A percentile compares a stretch with the other conserved stretches of the same genome.
Conservation (phyloP, 306 rosid genomes). For the Carpinus viminea region DNA sequence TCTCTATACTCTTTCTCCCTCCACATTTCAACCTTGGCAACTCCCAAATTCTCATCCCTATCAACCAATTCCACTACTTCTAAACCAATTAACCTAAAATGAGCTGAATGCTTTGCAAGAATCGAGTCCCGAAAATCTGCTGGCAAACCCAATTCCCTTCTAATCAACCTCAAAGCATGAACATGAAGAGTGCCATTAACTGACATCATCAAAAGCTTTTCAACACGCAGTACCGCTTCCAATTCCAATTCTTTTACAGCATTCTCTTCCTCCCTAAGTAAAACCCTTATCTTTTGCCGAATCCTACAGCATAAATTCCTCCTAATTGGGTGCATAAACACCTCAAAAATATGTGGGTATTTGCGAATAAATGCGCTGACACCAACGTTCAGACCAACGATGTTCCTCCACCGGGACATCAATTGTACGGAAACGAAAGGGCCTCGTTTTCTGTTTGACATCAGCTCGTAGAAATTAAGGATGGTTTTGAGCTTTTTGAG, state of each 20-base stretch:
- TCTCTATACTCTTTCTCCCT: constrained; percentile 69
- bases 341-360: constrained; percentile 65
- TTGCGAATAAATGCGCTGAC: constrained; percentile 55
- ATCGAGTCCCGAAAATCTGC: constrained; percentile 69
- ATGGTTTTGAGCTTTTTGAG: constrained; percentile 46
- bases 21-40: constrained; percentile 61
- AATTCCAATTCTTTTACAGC: constrained; percentile 43
- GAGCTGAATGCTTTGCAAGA: constrained; percentile 41
- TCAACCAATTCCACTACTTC: constrained; percentile 63
- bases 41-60: constrained; percentile 39
- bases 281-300: constrained; percentile 35
- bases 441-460: constrained; percentile 58
- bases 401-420: constrained; percentile 68
- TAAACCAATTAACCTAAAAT: constrained; percentile 53
- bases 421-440: constrained; percentile 64
- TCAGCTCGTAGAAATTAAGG: constrained; percentile 45
- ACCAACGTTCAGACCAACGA: constrained; percentile 46
- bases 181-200: constrained; percentile 49
- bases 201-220: constrained; percentile 68
- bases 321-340: constrained; percentile 53
- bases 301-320: constrained; percentile 64
- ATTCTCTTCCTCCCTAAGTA: constrained; percentile 46
- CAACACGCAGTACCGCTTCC: constrained; percentile 57
- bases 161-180: constrained; percentile 68
- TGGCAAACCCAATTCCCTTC: constrained; percentile 78